Evolutionary conservation across 176 grass and related monocot species (phyloP), one percentile per base, ranked within the genome.

Genomic region (Ensete glaucum): DNA sequence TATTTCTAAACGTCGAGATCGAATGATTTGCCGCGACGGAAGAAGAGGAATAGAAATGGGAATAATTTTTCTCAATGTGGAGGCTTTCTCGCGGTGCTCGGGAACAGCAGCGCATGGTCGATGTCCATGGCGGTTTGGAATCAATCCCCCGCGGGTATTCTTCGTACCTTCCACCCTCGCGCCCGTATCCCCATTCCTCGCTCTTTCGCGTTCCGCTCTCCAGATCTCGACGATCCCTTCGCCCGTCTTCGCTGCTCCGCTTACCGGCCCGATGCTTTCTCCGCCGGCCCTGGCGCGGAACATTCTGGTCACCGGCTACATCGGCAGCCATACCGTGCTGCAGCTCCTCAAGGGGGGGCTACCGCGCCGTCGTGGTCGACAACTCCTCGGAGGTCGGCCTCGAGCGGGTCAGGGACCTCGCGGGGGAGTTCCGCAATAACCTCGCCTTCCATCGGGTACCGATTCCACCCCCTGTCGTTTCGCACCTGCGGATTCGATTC

Each of bases 301-400:
- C 27, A 89, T 99, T 79, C 87, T 99, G 6, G 95, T 99, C 13
- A 94, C 90, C n/a, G 95, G 95, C 0, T 99, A 99, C 95, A 99
- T 99, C 84, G 95, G 95, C 60, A 99, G 90, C 95, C 95, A 99
- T 83, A 91, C 95, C 0, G 95, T 91, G 67, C 85, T 99, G 67
- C 95, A 89, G 80, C 86, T 99, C 0, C 88, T 99, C 8, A 76
- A 81, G 7, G 84, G 87, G 87, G 51, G 95, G 88, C 34, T 99
- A 93, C 83, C 85, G 78, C 80, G 88, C 85, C 52, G 78, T 99
- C 49, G 86, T 94, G 50, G 48, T 88, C 54, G 95, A 99, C 85
- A 99, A 99, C 86, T 92, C 95, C 23, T 99, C 90, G 11, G 81
- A 94, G 59, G 34, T 59, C 43, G 73, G 90, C n/a, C 67, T 99